A percentile compares a stretch with the other conserved stretches of the same genome.
Evolutionary conservation across 225 moss, liverwort and hornwort species (phyloP).

Genomic region (Rhytidiadelphus loreus): DNA sequence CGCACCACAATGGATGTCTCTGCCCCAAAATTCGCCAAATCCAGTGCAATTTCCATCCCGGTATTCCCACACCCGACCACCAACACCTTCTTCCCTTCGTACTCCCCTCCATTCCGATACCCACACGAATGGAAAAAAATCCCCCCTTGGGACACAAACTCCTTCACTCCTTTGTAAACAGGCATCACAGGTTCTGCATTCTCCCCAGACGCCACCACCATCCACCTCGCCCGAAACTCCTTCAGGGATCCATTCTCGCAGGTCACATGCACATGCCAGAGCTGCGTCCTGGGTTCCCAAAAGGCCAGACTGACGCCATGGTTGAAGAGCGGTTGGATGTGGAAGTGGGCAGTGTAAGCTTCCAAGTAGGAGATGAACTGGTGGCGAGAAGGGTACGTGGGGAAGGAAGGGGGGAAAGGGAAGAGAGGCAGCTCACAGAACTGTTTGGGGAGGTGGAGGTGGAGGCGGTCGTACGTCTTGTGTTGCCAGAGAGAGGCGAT

Average conservation of each 20-base stretch:
- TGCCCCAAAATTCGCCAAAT: not conserved
- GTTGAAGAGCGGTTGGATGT: conserved; percentile 47
- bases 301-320: conserved; percentile 38
- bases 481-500: conserved; percentile 28
- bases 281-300: conserved; percentile 19
- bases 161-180: conserved; percentile 24
- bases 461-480: conserved; percentile 31
- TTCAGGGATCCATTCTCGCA: not conserved
- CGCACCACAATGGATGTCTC: not conserved
- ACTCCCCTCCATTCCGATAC: not conserved
- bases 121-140: conserved; percentile 46
- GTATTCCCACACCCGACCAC: conserved; percentile 3
- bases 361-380: conserved; percentile 44
- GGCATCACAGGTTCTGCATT: not conserved
- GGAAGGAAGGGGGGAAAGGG: conserved; percentile 27
- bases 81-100: not conserved
- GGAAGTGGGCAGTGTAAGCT: conserved; percentile 43
- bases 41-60: conserved; percentile 19
- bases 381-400: conserved; percentile 29
- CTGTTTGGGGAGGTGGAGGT: conserved; percentile 35
- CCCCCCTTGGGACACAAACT: conserved; percentile 9
- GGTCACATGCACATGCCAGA: conserved; percentile 48
- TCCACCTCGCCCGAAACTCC: conserved; percentile 57
- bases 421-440: conserved; percentile 39
- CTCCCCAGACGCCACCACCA: conserved; percentile 7